Evolutionary conservation across 768 basidiomycete genomes (phyloP).

Genomic region (Rossbeevera mucosa): DNA sequence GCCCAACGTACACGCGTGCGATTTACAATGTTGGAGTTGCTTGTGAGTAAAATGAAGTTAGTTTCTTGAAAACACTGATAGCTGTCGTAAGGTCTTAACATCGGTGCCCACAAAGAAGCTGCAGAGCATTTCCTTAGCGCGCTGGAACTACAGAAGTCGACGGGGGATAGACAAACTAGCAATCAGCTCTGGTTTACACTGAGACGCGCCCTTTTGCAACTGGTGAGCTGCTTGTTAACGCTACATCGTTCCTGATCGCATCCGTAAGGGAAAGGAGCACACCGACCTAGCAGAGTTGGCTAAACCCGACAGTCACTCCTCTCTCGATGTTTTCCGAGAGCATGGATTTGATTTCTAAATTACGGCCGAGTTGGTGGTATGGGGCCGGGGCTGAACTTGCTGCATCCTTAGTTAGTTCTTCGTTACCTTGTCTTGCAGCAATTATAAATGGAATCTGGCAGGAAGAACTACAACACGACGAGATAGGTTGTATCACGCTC

Average conservation of each 20-base stretch:
- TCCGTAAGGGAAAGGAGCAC: constrained; percentile 56
- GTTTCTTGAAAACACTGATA: constrained; percentile 4
- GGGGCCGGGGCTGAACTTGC: neutral
- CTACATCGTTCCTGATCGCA: neutral
- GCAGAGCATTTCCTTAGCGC: constrained; percentile 93
- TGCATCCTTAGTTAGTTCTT: neutral
- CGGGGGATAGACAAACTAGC: constrained; percentile 62
- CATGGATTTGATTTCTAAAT: constrained; percentile 87
- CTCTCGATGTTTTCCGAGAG: constrained; percentile 67
- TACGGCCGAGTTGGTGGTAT: neutral
- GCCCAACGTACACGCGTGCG: constrained; percentile 94
- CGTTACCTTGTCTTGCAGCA: neutral
- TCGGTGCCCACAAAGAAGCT: constrained; percentile 91
- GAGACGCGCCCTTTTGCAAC: constrained; percentile 68
- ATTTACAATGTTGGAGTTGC: constrained; percentile 98
- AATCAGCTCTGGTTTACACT: constrained; percentile 90
- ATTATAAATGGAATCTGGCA: neutral
- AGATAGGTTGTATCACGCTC: too few species aligned
- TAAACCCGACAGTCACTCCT: constrained; percentile 53
- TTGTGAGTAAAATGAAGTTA: constrained; percentile 52
- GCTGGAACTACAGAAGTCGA: constrained; percentile 69
- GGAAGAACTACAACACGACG: too few species aligned
- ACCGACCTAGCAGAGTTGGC: constrained; percentile 77
- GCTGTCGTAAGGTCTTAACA: constrained; percentile 71
- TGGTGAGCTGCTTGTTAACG: constrained; percentile 46